Evolutionary conservation across 805 yeast species (phyloP).

Genomic region (Spathaspora boniae): DNA sequence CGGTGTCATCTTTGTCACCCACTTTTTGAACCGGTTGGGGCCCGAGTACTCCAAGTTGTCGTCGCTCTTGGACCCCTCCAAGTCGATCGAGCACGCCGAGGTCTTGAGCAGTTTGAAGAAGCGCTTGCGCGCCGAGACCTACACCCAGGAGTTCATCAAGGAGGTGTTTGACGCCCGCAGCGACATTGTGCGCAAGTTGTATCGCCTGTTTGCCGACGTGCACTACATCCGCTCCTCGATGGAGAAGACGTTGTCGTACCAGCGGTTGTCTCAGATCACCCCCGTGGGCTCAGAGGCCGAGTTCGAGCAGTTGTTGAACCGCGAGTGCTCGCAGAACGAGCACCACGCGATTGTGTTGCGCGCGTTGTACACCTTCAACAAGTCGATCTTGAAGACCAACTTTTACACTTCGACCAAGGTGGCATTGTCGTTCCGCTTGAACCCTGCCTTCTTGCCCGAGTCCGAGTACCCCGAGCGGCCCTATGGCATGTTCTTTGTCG

Average conservation of each 20-base stretch:
- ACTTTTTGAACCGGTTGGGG: conserved; percentile 91
- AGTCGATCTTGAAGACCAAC: conserved; percentile 86
- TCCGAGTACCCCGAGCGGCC: conserved; percentile 91
- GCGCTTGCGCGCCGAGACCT: conserved; percentile 89
- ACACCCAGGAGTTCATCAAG: conserved; percentile 77
- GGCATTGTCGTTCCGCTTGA: conserved; percentile 87
- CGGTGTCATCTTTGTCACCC: conserved; percentile 88
- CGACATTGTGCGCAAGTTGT: conserved; percentile 74
- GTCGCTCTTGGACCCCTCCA: conserved; percentile 57
- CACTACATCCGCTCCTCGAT: conserved; percentile 74
- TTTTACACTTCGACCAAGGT: conserved; percentile 92
- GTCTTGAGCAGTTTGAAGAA: conserved; percentile 77
- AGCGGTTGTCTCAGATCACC: conserved; percentile 73
- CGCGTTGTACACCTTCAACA: conserved; percentile 81
- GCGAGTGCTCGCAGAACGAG: conserved; percentile 77
- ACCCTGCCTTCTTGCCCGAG: conserved; percentile 80
- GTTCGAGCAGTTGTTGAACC: conserved; percentile 61
- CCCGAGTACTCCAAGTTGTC: conserved; percentile 76
- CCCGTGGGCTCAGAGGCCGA: conserved; percentile 74
- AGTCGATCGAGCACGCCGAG: conserved; percentile 67
- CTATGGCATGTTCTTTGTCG: conserved; percentile 91
- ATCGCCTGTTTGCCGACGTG: conserved; percentile 85
- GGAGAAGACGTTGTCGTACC: conserved; percentile 81
- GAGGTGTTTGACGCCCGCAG: conserved; percentile 70
- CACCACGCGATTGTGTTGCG: conserved; percentile 73